Base-by-base conservation (phyloP, 306 rosid species). In the Dryas octopetala region DNA sequence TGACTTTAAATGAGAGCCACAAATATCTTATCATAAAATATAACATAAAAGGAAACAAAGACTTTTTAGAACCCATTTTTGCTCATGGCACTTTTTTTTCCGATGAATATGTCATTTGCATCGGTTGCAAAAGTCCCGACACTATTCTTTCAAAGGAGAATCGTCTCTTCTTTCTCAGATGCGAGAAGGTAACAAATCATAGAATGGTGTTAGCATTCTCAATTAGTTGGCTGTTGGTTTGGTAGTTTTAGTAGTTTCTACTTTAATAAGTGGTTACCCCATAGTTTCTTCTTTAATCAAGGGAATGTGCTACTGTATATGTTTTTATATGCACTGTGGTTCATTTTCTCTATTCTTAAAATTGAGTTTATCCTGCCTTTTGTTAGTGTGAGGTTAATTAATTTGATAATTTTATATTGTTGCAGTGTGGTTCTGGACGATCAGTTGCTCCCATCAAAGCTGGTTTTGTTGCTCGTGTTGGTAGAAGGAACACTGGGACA, bases 381-480 rank as follows among this genome's bases (percentile, higher is more conserved):
- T n/a, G 44, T 41, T 44, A 0, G 32, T 68, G 40, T 46, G 15
- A 40, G 19, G 55, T 14, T 66, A 6, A 13, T 16, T 49, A 7
- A 12, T n/a, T 8, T 41, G 26, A 4, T 32, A 45, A 63, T 65
- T 63, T 40, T 59, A 32, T 16, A 23, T 32, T 68, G n/a, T 69
- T 81, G 90, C 91, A 93, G 98, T 90, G 98, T 74, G 96, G 98
- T 71, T 93, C 97, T 7, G 97, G 96, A 76, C 85, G 98, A 80
- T 89, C 97, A 14, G 99, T 95, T 75, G 96, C 97, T 80, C 97
- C 90, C 11, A 92, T 95, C 80, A 95, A 95, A 80, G 97, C 97
- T 78, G 99, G 99, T 74, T 95, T 91, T 74, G 91, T 87, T 76
- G 99, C 99, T 84, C 99, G 97, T 65, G 97, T 95, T 85, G 97